Evolutionary conservation across 768 basidiomycete genomes (phyloP), one percentile per base, ranked within the genome.

Genomic region (Tulasnella sp.): DNA sequence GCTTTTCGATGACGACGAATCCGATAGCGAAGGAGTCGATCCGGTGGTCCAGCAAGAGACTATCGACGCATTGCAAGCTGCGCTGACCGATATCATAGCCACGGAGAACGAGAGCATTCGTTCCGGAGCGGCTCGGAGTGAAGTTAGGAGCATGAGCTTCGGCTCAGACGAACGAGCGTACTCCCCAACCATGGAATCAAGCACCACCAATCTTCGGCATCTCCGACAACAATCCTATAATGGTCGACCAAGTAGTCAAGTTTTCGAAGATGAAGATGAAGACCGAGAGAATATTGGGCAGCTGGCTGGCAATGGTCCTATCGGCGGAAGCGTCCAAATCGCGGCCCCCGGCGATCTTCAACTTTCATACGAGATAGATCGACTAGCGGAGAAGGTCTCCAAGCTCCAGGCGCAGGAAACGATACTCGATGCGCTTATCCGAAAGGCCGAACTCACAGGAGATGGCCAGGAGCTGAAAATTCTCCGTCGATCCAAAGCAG

Each of bases 61-160:
- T 51, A 98, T 99, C 90, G 95, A 96, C 81, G 96, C 97, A 3
- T 98, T 99, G 26, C 95, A 96, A 81, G 96, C 96, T 10, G 98
- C 98, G 5, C 86, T 99, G 80, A 96, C 94, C 13, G 94, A 97
- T 82, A 98, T 99, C 83, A 96, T 99, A 82, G 94, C 95, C 3
- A 87, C 92, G 55, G 94, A 97, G 80, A 87, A 91, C 51, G 55
- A 75, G 73, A 80, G 70, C 20, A 26, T 61, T 20, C 75, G 75
- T 13, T 39, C 39, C 4, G 70, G 70, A 32, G 70, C 5, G 11
- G 70, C 2, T 23, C 61, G 32, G 13, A 67, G 61, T 32, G 61
- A 67, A 67, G 44, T 51, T 7, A n/a, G 73, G 18, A 74, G 73
- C 15, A 48, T 29, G 73, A 74, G 73, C 73, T 42, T 74, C 20